These are phyloP conservation scores for Stygiomarasmius scandens DNA, from an alignment of 1,284 basidiomycete species.

Conservation along the genomic window DNA sequence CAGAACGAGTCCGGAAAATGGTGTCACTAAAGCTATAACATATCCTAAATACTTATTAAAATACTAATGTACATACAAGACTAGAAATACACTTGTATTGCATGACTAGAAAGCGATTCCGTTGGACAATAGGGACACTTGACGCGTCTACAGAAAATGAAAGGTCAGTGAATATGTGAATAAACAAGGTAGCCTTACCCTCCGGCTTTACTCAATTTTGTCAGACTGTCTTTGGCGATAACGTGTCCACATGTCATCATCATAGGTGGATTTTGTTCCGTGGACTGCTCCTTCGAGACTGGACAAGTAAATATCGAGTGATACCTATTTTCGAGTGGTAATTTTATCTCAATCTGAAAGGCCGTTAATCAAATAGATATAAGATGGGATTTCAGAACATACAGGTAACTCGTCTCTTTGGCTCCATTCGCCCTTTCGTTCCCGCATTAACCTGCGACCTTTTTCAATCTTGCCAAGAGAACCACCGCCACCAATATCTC, in stretches of 20 bases:
- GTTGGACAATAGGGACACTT: slow-evolving; percentile 92
- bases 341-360: slow-evolving; percentile 88
- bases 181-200: slow-evolving; percentile 58
- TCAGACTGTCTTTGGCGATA: slow-evolving; percentile 85
- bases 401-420: slow-evolving; percentile 90
- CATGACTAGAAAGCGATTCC: slow-evolving; percentile 62
- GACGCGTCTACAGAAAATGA: slow-evolving; percentile 57
- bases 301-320: slow-evolving; percentile 98
- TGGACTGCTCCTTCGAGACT: slow-evolving; percentile 96
- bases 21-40: too few relatives aligned
- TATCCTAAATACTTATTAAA: too few relatives aligned
- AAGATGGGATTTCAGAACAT: slow-evolving; percentile 28
- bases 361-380: neutral
- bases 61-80: too few relatives aligned
- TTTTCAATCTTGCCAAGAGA: slow-evolving; percentile 91
- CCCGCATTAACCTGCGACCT: slow-evolving; percentile 89
- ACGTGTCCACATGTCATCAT: slow-evolving; percentile 97
- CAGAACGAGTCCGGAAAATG: too few relatives aligned
- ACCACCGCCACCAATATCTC: slow-evolving; percentile 89
- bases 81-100: slow-evolving; percentile 79
- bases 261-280: slow-evolving; percentile 94
- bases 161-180: slow-evolving; percentile 11
- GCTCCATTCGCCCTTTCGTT: slow-evolving; percentile 89
- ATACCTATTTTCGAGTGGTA: slow-evolving; percentile 85
- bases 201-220: slow-evolving; percentile 82